A percentile compares a stretch with the other conserved stretches of the same genome.
These are phyloP conservation scores for Xylariomycetidae sp. DNA, from an alignment of 2,329 filamentous ascomycete species.

Conservation along the genomic window DNA sequence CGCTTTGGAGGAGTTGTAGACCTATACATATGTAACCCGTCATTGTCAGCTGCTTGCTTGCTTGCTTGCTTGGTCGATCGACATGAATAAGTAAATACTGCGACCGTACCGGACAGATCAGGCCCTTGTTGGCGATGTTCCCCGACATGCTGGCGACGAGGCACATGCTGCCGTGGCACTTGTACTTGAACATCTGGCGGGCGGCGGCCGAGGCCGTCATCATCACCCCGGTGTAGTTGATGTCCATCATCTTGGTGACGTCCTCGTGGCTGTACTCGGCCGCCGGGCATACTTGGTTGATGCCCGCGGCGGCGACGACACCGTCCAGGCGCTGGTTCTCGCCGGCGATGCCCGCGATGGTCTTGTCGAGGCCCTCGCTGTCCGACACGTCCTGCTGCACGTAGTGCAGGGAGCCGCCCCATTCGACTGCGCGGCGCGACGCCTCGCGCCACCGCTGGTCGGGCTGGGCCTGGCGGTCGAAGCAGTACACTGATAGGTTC, in stretches of 20 bases:
- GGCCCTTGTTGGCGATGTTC: conserved; percentile 48
- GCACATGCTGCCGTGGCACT: conserved; percentile 48
- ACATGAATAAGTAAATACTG: neutral
- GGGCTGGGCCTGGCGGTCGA: conserved; percentile 47
- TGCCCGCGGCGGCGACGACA: conserved; percentile 60
- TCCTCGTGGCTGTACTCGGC: conserved; percentile 56
- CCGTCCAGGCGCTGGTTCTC: conserved; percentile 59
- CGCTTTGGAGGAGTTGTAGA: conserved; percentile 63
- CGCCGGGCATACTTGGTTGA: conserved; percentile 61
- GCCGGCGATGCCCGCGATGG: conserved; percentile 54
- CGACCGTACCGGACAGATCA: conserved; percentile 46
- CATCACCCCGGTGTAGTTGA: conserved; percentile 65
- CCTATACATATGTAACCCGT: too few species aligned
- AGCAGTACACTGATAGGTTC: conserved; percentile 49
- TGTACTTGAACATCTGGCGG: conserved; percentile 50
- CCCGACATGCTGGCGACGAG: conserved; percentile 53
- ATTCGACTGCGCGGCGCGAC: conserved; percentile 52
- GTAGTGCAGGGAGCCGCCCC: conserved; percentile 61
- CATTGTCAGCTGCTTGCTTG: too few species aligned
- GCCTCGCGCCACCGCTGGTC: conserved; percentile 54
- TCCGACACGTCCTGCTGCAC: conserved; percentile 63
- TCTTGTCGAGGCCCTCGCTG: conserved; percentile 48
- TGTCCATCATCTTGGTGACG: conserved; percentile 58
- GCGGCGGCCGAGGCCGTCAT: conserved; percentile 68
- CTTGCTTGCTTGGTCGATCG: neutral